These are phyloP conservation scores for Escovopsis sp. DNA, from an alignment of 2,329 filamentous ascomycete genomes.

Conservation along the genomic window DNA sequence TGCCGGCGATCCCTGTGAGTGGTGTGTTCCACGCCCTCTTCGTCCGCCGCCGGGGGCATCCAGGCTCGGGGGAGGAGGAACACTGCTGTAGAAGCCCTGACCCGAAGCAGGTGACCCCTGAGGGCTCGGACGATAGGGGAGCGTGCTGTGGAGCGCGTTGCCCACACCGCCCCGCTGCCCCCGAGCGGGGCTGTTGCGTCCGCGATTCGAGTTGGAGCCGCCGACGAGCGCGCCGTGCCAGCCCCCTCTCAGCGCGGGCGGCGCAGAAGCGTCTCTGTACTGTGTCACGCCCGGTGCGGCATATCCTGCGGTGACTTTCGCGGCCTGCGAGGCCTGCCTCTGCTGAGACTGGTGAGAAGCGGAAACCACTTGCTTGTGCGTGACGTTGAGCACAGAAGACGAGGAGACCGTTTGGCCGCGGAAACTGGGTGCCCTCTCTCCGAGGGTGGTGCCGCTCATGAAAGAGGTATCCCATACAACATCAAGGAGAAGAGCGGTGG, in stretches of 20 bases:
- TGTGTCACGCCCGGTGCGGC: constrained; percentile 47
- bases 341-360: constrained; percentile 38
- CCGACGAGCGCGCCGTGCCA: constrained; percentile 45
- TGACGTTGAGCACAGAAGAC: constrained; percentile 79
- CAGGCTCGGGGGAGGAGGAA: no score
- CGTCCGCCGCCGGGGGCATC: no score
- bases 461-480: constrained; percentile 89
- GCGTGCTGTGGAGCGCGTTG: constrained; percentile 34
- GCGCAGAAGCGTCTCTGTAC: constrained; percentile 41
- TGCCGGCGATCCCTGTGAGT: no score
- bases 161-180: constrained; percentile 24
- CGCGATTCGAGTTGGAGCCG: constrained; percentile 22
- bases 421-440: constrained; percentile 83
- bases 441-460: constrained; percentile 90
- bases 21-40: no score
- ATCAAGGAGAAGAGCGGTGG: constrained; percentile 70
- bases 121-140: constrained; percentile 34
- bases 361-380: constrained; percentile 65
- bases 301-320: constrained; percentile 39
- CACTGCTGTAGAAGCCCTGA: no score
- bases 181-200: constrained; percentile 23
- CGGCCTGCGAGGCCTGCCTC: constrained; percentile 30
- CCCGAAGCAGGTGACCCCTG: constrained; percentile 10
- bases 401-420: constrained; percentile 81
- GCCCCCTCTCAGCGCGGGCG: constrained; percentile 38